phyloP scores from a whole-genome alignment of 768 basidiomycete genomes.

The Epithele typhae region DNA sequence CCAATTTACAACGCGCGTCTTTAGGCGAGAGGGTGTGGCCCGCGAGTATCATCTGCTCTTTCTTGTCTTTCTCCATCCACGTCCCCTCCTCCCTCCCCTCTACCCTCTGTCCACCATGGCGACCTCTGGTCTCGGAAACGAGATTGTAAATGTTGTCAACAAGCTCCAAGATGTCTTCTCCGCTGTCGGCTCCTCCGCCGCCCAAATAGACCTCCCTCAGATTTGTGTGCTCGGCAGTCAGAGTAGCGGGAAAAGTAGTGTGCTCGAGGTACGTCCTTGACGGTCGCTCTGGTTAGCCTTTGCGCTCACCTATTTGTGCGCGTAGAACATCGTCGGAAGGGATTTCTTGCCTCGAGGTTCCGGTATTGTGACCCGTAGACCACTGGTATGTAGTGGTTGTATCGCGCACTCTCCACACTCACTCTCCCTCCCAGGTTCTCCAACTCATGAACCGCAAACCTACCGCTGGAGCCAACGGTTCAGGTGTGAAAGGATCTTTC shows the following conservation, averaged over 20 bases:
- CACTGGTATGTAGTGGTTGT: conserved; percentile 69
- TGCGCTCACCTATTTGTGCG: not conserved
- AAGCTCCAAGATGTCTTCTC: conserved; percentile 90
- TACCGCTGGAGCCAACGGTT: conserved; percentile 41
- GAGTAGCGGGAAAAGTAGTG: conserved; percentile 92
- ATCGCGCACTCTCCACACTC: not conserved
- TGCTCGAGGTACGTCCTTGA: conserved; percentile 63
- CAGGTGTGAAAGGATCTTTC: conserved; percentile 31
- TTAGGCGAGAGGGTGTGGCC: not conserved
- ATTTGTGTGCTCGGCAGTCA: conserved; percentile 90
- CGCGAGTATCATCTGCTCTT: not conserved
- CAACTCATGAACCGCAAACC: conserved; percentile 90
- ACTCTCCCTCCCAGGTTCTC: conserved; percentile 52
- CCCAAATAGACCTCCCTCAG: conserved; percentile 85
- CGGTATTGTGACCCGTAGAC: conserved; percentile 96
- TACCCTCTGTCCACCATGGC: conserved; percentile 20
- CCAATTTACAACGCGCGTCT: conserved; percentile 13
- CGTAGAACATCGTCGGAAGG: conserved; percentile 88
- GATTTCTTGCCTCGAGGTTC: conserved; percentile 99
- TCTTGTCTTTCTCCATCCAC: conserved; percentile 7
- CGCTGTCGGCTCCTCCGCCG: conserved; percentile 72
- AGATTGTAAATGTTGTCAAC: conserved; percentile 80
- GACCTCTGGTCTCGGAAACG: conserved; percentile 67
- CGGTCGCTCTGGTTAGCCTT: not conserved
- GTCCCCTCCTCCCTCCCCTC: not conserved